Evolutionary conservation across 768 basidiomycete genomes (phyloP), one percentile per base, ranked within the genome.

Genomic region (Naematelia encephala): DNA sequence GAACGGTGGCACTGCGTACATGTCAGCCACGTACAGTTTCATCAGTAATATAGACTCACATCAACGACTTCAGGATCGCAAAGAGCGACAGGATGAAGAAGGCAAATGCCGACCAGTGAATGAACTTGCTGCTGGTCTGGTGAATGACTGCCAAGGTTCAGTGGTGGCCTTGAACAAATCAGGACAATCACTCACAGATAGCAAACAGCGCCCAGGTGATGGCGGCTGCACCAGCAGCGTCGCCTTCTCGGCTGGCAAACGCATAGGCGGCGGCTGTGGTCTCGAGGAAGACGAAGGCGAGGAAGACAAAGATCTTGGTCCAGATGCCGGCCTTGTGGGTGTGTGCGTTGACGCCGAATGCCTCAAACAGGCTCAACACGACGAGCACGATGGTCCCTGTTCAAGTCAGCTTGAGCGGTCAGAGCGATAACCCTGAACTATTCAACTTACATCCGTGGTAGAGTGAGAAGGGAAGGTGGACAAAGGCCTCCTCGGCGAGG

Each of bases 281-380:
- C 77, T 93, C 90, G 62, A 93, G 86, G 86, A 93, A 93, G 81
- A 94, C 89, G 85, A 94, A 80, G 44, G 84, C 89, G 26, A 97
- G 85, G 85, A 96, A 92, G 59, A 92, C 94, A 67, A 93, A 91
- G 72, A 94, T 86, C 73, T 93, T 92, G 73, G 91, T 93, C 87
- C 90, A 91, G 57, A 91, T 79, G 42, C 91, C 90, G 2, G 90
- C 86, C 28, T 73, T 78, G 57, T 87, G 80, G 59, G 73, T 77
- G 59, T 81, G 72, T 0, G 88, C 85, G 74, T 93, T 82, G 60
- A 86, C 84, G 64, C 94, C 93, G 61, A 69, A 78, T 28, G 79
- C 77, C 56, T 76, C 73, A 57, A 78, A 77, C 11, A 67, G 61
- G 51, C 68, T 67, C 16, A 78, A 56, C 47, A 78, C 67, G n/a